Percentiles rank a stretch among this genome's conserved stretches.
Evolutionary conservation across 805 yeast species (phyloP).

Genomic region (Pichia phayaonensis): DNA sequence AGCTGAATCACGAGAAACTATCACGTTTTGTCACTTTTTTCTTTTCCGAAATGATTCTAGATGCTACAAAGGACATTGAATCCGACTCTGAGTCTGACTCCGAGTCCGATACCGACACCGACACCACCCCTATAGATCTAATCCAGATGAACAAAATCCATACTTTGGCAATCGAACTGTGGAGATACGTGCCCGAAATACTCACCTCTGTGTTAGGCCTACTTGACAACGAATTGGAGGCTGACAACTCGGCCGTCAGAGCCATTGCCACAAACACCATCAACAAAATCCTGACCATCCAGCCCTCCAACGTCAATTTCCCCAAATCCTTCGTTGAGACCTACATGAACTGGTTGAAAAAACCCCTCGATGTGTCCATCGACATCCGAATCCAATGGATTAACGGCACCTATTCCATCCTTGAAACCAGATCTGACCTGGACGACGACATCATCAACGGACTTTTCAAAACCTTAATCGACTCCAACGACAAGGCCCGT

Average conservation of each 20-base stretch:
- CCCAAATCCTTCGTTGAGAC: constrained; percentile 48
- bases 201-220: constrained; percentile 69
- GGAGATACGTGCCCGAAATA: constrained; percentile 74
- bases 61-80: constrained; percentile 42
- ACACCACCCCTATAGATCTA: constrained; percentile 9
- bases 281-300: constrained; percentile 51
- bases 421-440: constrained; percentile 38
- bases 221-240: constrained; percentile 70
- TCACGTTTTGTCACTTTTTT: constrained; percentile 71
- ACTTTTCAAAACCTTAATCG: constrained; percentile 60
- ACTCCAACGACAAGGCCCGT: constrained; percentile 69
- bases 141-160: constrained; percentile 56
- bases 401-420: constrained; percentile 42
- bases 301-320: constrained; percentile 49
- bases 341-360: constrained; percentile 67
- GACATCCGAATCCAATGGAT: constrained; percentile 67
- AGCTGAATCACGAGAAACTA: constrained; percentile 61
- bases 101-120: constrained; percentile 40
- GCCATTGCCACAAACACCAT: constrained; percentile 64
- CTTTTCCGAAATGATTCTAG: constrained; percentile 68
- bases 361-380: constrained; percentile 61
- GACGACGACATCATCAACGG: constrained; percentile 49
- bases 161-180: constrained; percentile 52
- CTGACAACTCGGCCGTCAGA: constrained; percentile 58
- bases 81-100: constrained; percentile 8